These are phyloP conservation scores for Babesia ovis DNA, from an alignment of 169 alveolate genomes.

Conservation along the genomic window DNA sequence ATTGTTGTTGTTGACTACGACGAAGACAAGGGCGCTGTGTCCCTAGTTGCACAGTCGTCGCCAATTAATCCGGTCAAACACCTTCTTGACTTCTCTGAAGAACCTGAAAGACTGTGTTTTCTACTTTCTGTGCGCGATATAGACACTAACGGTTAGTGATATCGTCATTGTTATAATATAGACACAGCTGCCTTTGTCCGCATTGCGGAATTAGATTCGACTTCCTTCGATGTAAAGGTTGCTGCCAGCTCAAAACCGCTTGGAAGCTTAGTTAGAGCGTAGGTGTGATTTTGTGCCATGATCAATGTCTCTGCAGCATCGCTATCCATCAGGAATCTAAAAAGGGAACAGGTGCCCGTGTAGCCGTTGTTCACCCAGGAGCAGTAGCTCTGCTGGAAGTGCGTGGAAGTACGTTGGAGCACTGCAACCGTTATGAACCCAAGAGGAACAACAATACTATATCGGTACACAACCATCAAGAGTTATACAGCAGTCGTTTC, in stretches of 20 bases:
- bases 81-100: slow-evolving; percentile 13
- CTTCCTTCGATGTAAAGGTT: background rate
- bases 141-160: slow-evolving; percentile 12
- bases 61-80: slow-evolving; percentile 32
- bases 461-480: background rate
- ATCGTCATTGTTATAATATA: background rate
- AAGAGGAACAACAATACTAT: background rate
- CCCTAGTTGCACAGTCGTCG: slow-evolving; percentile 6
- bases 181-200: slow-evolving; percentile 5
- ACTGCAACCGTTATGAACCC: background rate
- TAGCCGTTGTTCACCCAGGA: slow-evolving; percentile 40
- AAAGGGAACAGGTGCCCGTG: background rate
- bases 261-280: slow-evolving; percentile 1
- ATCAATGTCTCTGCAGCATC: background rate
- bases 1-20: slow-evolving; percentile 35
- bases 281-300: background rate
- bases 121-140: slow-evolving; percentile 9
- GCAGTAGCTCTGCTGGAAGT: background rate
- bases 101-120: background rate
- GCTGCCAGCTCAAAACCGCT: background rate
- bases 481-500: slow-evolving; percentile 13
- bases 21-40: slow-evolving; percentile 11
- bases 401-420: background rate
- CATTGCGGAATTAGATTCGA: slow-evolving; percentile 13
- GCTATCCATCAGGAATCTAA: slow-evolving; percentile 25